Conservation (phyloP, 495 filamentous ascomycete species). For the Aspergillus affinis region DNA sequence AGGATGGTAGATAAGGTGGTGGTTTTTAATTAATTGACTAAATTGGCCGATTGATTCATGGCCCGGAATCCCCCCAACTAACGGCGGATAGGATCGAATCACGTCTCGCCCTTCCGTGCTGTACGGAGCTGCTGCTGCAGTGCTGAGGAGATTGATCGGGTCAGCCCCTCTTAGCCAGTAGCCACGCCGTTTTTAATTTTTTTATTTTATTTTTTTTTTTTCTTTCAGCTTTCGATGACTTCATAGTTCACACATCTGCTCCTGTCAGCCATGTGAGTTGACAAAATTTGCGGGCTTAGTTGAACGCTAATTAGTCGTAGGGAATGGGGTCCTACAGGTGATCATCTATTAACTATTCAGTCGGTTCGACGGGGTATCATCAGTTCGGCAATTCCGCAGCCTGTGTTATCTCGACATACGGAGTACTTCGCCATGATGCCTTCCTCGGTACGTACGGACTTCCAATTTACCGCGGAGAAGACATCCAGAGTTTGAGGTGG, state of each 20-base stretch:
- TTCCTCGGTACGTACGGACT: background rate
- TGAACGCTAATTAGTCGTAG: background rate
- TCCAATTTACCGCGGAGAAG: background rate
- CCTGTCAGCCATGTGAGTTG: background rate
- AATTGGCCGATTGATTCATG: background rate
- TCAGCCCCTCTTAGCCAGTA: background rate
- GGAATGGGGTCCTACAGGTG: background rate
- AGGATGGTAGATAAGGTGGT: background rate
- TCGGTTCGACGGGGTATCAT: background rate
- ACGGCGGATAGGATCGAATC: background rate
- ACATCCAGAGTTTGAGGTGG: background rate
- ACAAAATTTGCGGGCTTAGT: background rate
- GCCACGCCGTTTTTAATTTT: background rate
- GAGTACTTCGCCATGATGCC: background rate
- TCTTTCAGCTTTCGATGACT: background rate
- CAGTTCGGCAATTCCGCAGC: too few relatives aligned
- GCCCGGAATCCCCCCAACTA: background rate
- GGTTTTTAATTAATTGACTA: background rate
- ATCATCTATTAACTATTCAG: background rate
- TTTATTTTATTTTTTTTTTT: background rate
- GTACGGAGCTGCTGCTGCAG: background rate
- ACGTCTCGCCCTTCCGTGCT: background rate
- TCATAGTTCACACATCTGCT: background rate
- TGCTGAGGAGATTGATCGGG: background rate
- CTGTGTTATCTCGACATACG: background rate